Evolutionary conservation across 2,329 filamentous ascomycete species (phyloP), one percentile per base, ranked within the genome.

Genomic region (Chaetomiaceae sp.): DNA sequence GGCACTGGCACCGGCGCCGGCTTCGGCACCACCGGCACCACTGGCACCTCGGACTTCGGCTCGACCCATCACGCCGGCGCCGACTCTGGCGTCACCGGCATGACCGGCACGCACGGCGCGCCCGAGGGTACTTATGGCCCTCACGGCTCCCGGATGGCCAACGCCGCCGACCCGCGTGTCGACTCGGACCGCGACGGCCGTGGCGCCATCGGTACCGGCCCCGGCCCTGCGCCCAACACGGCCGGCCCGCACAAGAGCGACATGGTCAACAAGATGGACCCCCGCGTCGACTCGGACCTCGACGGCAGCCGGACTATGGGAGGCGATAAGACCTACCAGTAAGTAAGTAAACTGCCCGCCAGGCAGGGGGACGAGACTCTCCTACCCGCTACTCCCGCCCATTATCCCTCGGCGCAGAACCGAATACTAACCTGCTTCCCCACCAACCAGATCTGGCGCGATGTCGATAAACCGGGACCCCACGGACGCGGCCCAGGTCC

Each of bases 401-500:
- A 24, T 15, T 32, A 14, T 32, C n/a, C n/a, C n/a, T n/a, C n/a
- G n/a, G n/a, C n/a, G n/a, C n/a, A n/a, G n/a, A n/a, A n/a, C n/a
- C 7, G n/a, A n/a, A 18, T 26, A 22, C 35, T 49, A 44, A 52
- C 45, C 26, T 15, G 15, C 9, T 17, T n/a, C n/a, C n/a, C n/a
- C n/a, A n/a, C 26, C 18, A 12, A 38, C 7, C 42, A 55, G 50
- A 53, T 51, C 45, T 50, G 48, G 41, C 4, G 17, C 24, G 12
- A 29, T 26, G 19, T 20, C 49, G 8, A 32, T 38, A 10, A 6
- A 40, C 32, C 42, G 64, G 50, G 75, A 79, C 38, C 75, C 75
- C 4, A 73, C 68, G 15, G 76, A 80, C 51, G 76, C 77, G 1
- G 65, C 76, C 0, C 75, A 80, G 57, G 76, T 79, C 0, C 75